Conservation (phyloP, 78 protist species). For the Goniomonas avonlea region DNA sequence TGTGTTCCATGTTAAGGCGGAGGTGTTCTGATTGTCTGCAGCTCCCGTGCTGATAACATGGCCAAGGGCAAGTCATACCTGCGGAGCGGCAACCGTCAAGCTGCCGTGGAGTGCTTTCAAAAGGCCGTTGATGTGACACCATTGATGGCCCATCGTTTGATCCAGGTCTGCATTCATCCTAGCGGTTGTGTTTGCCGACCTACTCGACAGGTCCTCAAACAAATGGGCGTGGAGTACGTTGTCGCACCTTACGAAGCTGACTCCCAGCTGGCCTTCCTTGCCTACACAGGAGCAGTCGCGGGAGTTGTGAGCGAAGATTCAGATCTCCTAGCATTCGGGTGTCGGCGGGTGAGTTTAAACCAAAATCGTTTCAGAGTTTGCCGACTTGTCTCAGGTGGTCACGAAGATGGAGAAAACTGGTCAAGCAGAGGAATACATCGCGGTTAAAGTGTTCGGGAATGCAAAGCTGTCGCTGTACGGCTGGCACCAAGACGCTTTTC, state of each 20-base stretch:
- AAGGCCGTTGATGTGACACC: slow-evolving; percentile 24
- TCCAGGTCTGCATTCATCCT: neutral
- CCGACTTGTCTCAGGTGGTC: too few species aligned
- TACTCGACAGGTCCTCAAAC: neutral
- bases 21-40: neutral
- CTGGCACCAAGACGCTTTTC: slow-evolving; percentile 5
- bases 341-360: neutral
- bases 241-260: slow-evolving; percentile 25
- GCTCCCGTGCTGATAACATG: too few species aligned
- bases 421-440: neutral
- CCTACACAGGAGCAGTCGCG: neutral
- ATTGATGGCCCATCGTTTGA: neutral
- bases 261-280: slow-evolving; percentile 15
- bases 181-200: neutral
- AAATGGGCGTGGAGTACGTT: neutral
- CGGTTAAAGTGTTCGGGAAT: neutral
- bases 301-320: neutral
- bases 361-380: too few species aligned
- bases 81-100: neutral
- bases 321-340: slow-evolving; percentile 5
- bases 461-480: neutral
- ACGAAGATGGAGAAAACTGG: slow-evolving; percentile 6
- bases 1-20: neutral
- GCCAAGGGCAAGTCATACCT: too few species aligned
- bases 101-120: slow-evolving; percentile 8